Evolutionary conservation across 768 basidiomycete genomes (phyloP).

Genomic region (Cystoderma amianthinum): DNA sequence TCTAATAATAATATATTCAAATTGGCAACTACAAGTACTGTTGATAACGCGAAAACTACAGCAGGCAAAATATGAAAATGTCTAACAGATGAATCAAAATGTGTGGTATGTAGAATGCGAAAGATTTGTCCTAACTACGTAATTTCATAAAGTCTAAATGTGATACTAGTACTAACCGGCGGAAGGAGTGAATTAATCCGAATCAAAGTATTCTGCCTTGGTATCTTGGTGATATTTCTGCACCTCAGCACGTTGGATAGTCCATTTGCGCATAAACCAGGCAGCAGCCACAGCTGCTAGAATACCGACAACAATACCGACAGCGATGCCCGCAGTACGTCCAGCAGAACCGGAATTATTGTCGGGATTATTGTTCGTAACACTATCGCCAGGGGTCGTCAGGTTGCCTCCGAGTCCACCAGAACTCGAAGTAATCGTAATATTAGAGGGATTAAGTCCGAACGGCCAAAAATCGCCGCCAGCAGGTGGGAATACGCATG

Average conservation of each 20-base stretch:
- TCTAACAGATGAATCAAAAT: too few species aligned
- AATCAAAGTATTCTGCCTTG: too few species aligned
- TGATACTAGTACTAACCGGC: too few species aligned
- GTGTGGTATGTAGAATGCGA: too few species aligned
- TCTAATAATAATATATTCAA: background rate
- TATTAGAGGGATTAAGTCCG: conserved; percentile 38
- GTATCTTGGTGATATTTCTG: conserved; percentile 14
- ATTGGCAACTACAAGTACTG: too few species aligned
- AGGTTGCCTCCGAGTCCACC: conserved; percentile 5
- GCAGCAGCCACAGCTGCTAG: conserved; percentile 27
- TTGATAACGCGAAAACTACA: too few species aligned
- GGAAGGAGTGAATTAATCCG: too few species aligned
- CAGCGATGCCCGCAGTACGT: conserved; percentile 36
- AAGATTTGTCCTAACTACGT: too few species aligned
- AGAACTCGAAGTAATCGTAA: conserved; percentile 2
- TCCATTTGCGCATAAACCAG: conserved; percentile 46
- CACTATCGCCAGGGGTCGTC: conserved; percentile 1
- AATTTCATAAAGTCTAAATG: too few species aligned
- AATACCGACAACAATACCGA: conserved; percentile 45
- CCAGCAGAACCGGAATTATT: conserved; percentile 18
- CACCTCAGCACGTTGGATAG: conserved; percentile 22
- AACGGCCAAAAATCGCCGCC: conserved; percentile 73
- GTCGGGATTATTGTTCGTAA: background rate
- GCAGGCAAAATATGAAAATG: too few species aligned
- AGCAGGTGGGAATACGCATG: conserved; percentile 60